These are phyloP conservation scores for Henckelia pumila DNA, from an alignment of 257 asterid genomes.

Conservation along the genomic window DNA sequence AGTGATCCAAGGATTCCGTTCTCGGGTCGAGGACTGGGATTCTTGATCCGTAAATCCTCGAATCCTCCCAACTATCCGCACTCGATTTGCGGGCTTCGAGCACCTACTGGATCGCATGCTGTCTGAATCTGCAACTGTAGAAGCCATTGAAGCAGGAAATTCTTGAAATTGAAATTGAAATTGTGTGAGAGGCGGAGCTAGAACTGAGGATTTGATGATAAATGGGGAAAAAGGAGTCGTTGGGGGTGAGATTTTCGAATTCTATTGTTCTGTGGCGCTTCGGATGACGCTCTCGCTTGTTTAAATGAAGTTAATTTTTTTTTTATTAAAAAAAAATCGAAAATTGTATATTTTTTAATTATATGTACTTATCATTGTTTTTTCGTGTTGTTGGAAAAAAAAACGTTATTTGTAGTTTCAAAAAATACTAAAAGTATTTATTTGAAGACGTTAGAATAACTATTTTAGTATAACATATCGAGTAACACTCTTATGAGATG, in stretches of 20 bases:
- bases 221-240: conserved; percentile 26
- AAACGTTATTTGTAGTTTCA: no score
- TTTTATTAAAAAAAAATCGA: no score
- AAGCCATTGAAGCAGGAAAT: conserved; percentile 29
- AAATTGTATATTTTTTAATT: no score
- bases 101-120: conserved; percentile 21
- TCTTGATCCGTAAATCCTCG: conserved; percentile 44
- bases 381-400: no score
- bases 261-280: conserved; percentile 14
- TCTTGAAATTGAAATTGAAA: neutral
- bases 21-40: conserved; percentile 31
- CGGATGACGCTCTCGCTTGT: neutral
- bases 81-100: conserved; percentile 34
- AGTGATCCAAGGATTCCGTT: conserved; percentile 50
- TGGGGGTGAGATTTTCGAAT: conserved; percentile 28
- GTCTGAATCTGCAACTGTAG: conserved; percentile 28
- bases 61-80: conserved; percentile 58
- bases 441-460: no score
- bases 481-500: no score
- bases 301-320: no score
- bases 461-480: no score
- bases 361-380: no score
- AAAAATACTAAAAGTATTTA: no score
- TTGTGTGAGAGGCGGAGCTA: neutral
- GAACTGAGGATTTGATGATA: neutral